Base-by-base conservation (phyloP, 441 rosid genomes). In the Melianthus villosus region DNA sequence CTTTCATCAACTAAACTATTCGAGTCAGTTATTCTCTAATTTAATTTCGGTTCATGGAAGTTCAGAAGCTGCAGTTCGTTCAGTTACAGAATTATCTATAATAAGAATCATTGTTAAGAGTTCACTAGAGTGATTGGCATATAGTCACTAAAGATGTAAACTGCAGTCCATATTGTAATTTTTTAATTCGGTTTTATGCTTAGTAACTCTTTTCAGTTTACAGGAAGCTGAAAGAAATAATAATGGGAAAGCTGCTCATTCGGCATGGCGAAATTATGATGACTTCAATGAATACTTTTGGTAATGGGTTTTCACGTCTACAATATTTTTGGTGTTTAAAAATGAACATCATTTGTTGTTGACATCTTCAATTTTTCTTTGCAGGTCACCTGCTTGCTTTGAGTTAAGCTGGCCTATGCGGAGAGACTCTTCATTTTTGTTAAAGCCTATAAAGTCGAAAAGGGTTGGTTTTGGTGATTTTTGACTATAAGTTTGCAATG, bases 261-360 rank as follows among this genome's bases (percentile, higher is more conserved):
- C 99, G 42, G 65, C 79, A 23, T 92, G 99, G 99, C 75, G 99
- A 65, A 92, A 92, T 75, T 92, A 92, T 60, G 99, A 92, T 32
- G 99, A 92, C 59, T 92, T 92, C 69, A 92, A 92, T 49, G 99
- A 92, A 67, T 92, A 82, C 64, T 92, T 92, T 46, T 92, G 99
- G 99, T 92, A n/a, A n/a, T 47, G 57, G 77, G 68, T 41, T 37
- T 32, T 50, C 15, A 7, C 45, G 37, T 4, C 6, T 48, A 45
- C 30, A 11, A 12, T 46, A 38, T 51, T 60, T 35, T 37, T 19
- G 1, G 18, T 32, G 20, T 12, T 46, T 27, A 12, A 35, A 28
- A 4, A 40, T 3, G 17, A 26, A 22, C 11, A 10, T 51, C 22
- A 26, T 66, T 38, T 22, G 20, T 38, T 16, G 7, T 27, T 22